Evolutionary conservation across 1,284 basidiomycete genomes (phyloP).

Genomic region (Fomes fomentarius): DNA sequence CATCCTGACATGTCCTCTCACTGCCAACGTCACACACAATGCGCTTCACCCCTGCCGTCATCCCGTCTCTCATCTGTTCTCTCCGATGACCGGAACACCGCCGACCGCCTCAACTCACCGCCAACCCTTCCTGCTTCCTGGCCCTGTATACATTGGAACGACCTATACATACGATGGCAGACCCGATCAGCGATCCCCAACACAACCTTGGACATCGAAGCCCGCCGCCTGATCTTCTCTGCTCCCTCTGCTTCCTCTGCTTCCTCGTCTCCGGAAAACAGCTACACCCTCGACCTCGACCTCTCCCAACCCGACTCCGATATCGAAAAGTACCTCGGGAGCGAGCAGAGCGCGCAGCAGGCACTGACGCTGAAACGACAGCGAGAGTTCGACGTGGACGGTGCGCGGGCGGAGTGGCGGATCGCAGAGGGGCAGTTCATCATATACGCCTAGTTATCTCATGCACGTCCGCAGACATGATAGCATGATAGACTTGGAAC

Average conservation of each 20-base stretch:
- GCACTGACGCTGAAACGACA: conserved; percentile 55
- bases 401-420: conserved; percentile 65
- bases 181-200: conserved; percentile 44
- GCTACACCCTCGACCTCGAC: conserved; percentile 58
- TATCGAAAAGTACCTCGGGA: conserved; percentile 32
- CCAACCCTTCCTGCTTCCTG: too few relatives aligned
- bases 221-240: conserved; percentile 53
- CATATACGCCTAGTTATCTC: conserved; percentile 40
- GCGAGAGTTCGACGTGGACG: conserved; percentile 60
- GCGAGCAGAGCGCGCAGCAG: conserved; percentile 21
- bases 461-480: too few relatives aligned
- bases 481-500: too few relatives aligned
- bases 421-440: conserved; percentile 53
- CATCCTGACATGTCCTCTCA: too few relatives aligned
- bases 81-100: too few relatives aligned
- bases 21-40: too few relatives aligned
- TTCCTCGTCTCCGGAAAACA: not conserved
- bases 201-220: conserved; percentile 63
- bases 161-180: too few relatives aligned
- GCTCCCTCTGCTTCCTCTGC: conserved; percentile 40
- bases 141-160: too few relatives aligned
- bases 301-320: conserved; percentile 54
- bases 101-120: too few relatives aligned
- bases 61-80: too few relatives aligned
- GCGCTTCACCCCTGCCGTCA: too few relatives aligned